Evolutionary conservation across 805 yeast genomes (phyloP).

Genomic region (Yarrowia sp.): DNA sequence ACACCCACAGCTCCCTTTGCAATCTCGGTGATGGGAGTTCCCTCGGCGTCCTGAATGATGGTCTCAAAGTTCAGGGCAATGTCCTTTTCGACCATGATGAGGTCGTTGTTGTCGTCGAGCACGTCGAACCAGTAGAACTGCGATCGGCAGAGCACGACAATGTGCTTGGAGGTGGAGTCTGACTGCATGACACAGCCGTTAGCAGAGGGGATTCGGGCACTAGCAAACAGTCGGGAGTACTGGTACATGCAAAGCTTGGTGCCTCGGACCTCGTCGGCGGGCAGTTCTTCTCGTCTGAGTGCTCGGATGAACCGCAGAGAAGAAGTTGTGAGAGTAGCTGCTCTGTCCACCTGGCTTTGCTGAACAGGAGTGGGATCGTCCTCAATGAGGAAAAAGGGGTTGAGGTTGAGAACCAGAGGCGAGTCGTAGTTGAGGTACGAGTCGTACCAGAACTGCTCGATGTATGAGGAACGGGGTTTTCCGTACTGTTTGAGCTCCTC

Average conservation of each 20-base stretch:
- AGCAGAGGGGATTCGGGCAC: constrained; percentile 82
- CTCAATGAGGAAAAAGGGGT: constrained; percentile 87
- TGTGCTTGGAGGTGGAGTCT: constrained; percentile 76
- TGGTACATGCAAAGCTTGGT: constrained; percentile 86
- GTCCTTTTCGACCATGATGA: constrained; percentile 77
- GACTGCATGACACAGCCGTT: constrained; percentile 87
- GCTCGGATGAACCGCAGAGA: constrained; percentile 82
- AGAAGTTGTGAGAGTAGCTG: constrained; percentile 78
- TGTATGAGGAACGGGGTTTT: constrained; percentile 73
- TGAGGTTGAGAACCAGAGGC: constrained; percentile 84
- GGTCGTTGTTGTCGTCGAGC: constrained; percentile 71
- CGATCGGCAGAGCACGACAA: constrained; percentile 80
- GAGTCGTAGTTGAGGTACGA: constrained; percentile 83
- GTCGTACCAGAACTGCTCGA: constrained; percentile 95
- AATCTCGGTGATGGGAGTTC: constrained; percentile 59
- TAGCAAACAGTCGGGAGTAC: constrained; percentile 83
- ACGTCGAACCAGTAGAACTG: constrained; percentile 97
- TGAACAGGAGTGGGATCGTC: constrained; percentile 82
- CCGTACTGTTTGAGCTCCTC: constrained; percentile 67
- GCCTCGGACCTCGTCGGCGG: constrained; percentile 71
- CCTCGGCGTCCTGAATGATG: constrained; percentile 74
- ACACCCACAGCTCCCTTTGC: constrained; percentile 86
- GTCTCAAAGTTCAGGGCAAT: constrained; percentile 75
- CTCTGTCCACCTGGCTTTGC: constrained; percentile 72
- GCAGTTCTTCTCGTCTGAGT: constrained; percentile 72